Percentiles rank a stretch among this genome's conserved stretches.
Evolutionary conservation across 2,329 filamentous ascomycete genomes (phyloP).

Genomic region (Diaporthe batatas): DNA sequence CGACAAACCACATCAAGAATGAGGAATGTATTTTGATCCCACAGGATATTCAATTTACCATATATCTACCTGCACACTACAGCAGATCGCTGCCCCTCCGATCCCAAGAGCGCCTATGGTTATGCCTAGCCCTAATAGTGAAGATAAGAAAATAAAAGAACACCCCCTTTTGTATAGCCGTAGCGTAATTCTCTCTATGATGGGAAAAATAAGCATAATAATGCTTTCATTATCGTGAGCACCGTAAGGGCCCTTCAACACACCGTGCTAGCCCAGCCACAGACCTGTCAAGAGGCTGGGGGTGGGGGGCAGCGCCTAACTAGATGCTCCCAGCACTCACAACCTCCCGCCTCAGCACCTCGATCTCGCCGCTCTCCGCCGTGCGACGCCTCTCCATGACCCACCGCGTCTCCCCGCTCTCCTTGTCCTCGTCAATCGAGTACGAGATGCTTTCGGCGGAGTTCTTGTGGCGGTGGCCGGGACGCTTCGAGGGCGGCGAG

Average conservation of each 20-base stretch:
- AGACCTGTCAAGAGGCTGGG: background rate
- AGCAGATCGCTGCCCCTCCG: background rate
- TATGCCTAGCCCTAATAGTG: background rate
- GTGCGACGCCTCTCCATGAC: constrained; percentile 77
- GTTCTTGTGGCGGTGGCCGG: constrained; percentile 65
- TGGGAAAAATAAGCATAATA: constrained; percentile 7
- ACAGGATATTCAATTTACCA: constrained; percentile 19
- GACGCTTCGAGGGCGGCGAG: constrained; percentile 45
- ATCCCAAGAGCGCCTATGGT: constrained; percentile 2
- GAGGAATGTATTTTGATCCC: background rate
- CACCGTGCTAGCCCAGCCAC: too few relatives aligned
- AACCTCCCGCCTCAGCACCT: constrained; percentile 75
- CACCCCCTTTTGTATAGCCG: constrained; percentile 27
- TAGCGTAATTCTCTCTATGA: constrained; percentile 37
- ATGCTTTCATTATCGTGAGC: constrained; percentile 17
- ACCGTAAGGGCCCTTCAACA: background rate
- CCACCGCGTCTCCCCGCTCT: constrained; percentile 71
- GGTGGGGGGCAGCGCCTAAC: background rate
- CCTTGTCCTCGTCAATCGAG: constrained; percentile 67
- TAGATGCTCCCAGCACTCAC: constrained; percentile 68
- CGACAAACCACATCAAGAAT: too few relatives aligned
- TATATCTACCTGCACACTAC: background rate
- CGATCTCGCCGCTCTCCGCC: constrained; percentile 73
- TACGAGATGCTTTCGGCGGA: constrained; percentile 80
- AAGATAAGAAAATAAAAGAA: background rate